Base-by-base conservation (phyloP, 768 basidiomycete species). In the Wakefieldia striispora region DNA sequence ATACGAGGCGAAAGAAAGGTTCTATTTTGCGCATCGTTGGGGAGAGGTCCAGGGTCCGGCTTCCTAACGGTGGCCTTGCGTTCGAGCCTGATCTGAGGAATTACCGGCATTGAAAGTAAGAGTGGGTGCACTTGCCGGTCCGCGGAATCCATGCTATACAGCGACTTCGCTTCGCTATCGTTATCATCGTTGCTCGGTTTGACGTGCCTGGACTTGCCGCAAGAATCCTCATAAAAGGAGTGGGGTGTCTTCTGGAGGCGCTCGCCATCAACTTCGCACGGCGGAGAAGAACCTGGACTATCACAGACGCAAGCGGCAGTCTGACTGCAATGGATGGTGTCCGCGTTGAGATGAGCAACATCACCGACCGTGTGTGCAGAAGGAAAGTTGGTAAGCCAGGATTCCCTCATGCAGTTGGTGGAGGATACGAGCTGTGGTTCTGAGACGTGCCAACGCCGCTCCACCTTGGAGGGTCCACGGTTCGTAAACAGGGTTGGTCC, bases 31-130 rank as follows among this genome's bases (percentile, higher is more conserved):
- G 17, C 4, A n/a, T 38, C 20, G 8, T 46, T 41, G 10, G 24
- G 40, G 2, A 16, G 27, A 21, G 29, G 46, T 14, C 1, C 31
- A 11, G 38, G 36, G 10, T 56, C 56, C 0, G 40, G 36, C 16
- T 55, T 43, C 50, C 50, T 61, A 14, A 64, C 39, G 7, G 61
- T 63, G 23, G 61, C 61, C 23, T 58, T 64, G 40, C 62, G 61
- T 21, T 65, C 54, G 3, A 65, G 60, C 23, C 51, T 62, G 43
- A 65, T 65, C 43, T 43, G 52, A 24, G 63, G 63, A n/a, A 65
- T 68, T 1, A 56, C 48, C 6, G 64, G 63, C 47, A 63, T 67
- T 4, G 65, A 63, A 41, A 65, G 55, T 40, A 65, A 49, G 31
- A 54, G 19, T 2, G 47, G 45, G 39, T 65, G 60, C 2, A 45